Percentiles rank a stretch among this genome's conserved stretches.
Conservation (phyloP, 768 basidiomycete species). For the Pilatotrama ljubarskyi region DNA sequence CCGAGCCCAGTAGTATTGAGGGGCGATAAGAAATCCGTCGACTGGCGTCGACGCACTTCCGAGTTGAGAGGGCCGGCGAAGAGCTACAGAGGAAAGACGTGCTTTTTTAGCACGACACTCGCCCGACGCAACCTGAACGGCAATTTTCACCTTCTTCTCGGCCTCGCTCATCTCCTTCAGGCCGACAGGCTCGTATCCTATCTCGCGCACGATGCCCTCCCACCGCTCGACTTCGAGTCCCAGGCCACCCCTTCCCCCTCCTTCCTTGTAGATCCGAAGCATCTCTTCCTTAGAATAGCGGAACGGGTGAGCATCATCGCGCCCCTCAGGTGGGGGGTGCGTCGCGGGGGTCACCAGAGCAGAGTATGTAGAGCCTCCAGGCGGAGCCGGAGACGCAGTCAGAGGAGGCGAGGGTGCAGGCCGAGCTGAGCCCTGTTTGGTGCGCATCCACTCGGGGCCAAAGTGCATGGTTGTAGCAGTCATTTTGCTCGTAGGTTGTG, state of each 20-base stretch:
- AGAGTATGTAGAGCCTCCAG: slow-evolving; percentile 67
- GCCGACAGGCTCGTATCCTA: slow-evolving; percentile 67
- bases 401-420: slow-evolving; percentile 58
- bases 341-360: slow-evolving; percentile 62
- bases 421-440: slow-evolving; percentile 62
- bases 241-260: slow-evolving; percentile 68
- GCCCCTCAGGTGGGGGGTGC: slow-evolving; percentile 51
- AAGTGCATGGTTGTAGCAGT: slow-evolving; percentile 78
- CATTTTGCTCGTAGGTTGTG: slow-evolving; percentile 38
- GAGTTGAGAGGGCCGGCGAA: slow-evolving; percentile 84
- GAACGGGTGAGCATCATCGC: slow-evolving; percentile 75
- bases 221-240: slow-evolving; percentile 86
- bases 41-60: slow-evolving; percentile 83
- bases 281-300: slow-evolving; percentile 85
- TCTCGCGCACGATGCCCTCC: slow-evolving; percentile 85
- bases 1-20: slow-evolving; percentile 48
- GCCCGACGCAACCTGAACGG: slow-evolving; percentile 3
- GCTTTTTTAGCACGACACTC: slow-evolving; percentile 2
- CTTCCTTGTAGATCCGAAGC: slow-evolving; percentile 80
- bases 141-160: slow-evolving; percentile 78
- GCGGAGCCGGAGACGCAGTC: slow-evolving; percentile 37
- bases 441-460: slow-evolving; percentile 92
- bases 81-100: slow-evolving; percentile 48
- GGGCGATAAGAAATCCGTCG: slow-evolving; percentile 68
- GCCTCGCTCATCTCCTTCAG: slow-evolving; percentile 77